phyloP scores from a whole-genome alignment of 495 filamentous ascomycete species.

The Aspergillus bridgeri region DNA sequence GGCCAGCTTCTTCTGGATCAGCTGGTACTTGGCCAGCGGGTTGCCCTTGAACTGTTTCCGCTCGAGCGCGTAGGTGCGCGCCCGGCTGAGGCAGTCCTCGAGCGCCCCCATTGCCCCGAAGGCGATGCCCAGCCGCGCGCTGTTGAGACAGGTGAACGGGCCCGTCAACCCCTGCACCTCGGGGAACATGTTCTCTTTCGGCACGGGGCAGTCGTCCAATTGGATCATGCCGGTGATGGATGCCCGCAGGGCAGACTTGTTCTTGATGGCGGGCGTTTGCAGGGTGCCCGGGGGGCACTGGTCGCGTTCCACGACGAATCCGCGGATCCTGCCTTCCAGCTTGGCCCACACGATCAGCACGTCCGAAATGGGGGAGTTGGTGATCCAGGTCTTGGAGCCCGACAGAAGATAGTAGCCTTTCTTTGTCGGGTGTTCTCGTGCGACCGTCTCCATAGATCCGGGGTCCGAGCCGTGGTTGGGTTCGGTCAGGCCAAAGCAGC shows the following conservation, averaged over 20 bases:
- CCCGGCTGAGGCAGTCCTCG: conserved; percentile 80
- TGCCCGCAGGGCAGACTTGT: conserved; percentile 91
- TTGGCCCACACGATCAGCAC: conserved; percentile 94
- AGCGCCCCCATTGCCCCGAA: conserved; percentile 91
- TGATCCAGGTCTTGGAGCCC: conserved; percentile 97
- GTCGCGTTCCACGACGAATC: conserved; percentile 81
- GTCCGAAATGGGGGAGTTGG: conserved; percentile 93
- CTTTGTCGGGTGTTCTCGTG: conserved; percentile 82
- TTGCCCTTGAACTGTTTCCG: conserved; percentile 96
- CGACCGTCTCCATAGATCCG: conserved; percentile 89
- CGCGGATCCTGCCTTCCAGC: conserved; percentile 89
- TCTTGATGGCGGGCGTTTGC: conserved; percentile 88
- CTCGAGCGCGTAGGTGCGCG: conserved; percentile 83
- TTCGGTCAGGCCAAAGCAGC: conserved; percentile 93
- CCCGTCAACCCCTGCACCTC: conserved; percentile 83
- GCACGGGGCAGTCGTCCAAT: conserved; percentile 84
- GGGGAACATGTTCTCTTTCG: conserved; percentile 90
- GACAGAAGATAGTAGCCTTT: conserved; percentile 77
- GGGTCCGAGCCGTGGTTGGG: conserved; percentile 98
- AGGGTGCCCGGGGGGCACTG: conserved; percentile 82
- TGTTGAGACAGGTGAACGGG: conserved; percentile 92
- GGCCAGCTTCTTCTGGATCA: conserved; percentile 97
- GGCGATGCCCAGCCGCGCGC: conserved; percentile 87
- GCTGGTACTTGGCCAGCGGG: conserved; percentile 92
- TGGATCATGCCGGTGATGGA: conserved; percentile 98